These are phyloP conservation scores for Ogataea naganishii DNA, from an alignment of 805 yeast genomes.

Conservation along the genomic window DNA sequence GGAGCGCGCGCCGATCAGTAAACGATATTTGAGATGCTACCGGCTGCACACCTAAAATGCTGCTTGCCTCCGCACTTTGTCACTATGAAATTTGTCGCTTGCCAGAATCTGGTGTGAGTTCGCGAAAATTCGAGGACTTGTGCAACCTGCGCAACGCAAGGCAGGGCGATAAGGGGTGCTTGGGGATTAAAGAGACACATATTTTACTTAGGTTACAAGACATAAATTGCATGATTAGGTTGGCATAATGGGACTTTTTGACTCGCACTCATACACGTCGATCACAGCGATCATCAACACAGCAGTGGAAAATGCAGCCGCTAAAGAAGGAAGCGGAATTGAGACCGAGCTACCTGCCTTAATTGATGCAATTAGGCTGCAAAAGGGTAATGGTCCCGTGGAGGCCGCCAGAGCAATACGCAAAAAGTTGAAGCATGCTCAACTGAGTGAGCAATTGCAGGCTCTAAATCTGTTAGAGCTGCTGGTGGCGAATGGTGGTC, in stretches of 20 bases:
- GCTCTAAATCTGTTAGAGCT: slow-evolving; percentile 53
- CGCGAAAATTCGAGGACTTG: too few species aligned
- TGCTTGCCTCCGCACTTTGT: neutral
- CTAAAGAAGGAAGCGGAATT: slow-evolving; percentile 31
- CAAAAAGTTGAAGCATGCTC: slow-evolving; percentile 85
- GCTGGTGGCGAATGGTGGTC: slow-evolving; percentile 47
- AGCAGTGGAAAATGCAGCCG: slow-evolving; percentile 31
- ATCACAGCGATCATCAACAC: slow-evolving; percentile 58
- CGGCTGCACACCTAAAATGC: too few species aligned
- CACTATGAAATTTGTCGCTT: neutral
- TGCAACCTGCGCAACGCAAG: too few species aligned
- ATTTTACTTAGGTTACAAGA: too few species aligned
- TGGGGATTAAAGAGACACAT: too few species aligned
- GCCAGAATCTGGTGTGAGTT: too few species aligned
- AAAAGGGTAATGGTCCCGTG: slow-evolving; percentile 31
- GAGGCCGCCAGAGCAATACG: slow-evolving; percentile 92
- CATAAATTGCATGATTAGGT: neutral
- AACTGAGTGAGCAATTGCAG: slow-evolving; percentile 49
- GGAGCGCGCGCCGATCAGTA: too few species aligned
- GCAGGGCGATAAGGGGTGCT: too few species aligned
- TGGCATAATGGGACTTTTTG: slow-evolving; percentile 40
- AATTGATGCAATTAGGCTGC: slow-evolving; percentile 40
- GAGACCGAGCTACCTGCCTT: slow-evolving; percentile 46
- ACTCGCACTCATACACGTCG: slow-evolving; percentile 60
- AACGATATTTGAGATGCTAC: too few species aligned